Conservation (phyloP, 1,284 basidiomycete species). For the Mycosarcoma maydis region DNA sequence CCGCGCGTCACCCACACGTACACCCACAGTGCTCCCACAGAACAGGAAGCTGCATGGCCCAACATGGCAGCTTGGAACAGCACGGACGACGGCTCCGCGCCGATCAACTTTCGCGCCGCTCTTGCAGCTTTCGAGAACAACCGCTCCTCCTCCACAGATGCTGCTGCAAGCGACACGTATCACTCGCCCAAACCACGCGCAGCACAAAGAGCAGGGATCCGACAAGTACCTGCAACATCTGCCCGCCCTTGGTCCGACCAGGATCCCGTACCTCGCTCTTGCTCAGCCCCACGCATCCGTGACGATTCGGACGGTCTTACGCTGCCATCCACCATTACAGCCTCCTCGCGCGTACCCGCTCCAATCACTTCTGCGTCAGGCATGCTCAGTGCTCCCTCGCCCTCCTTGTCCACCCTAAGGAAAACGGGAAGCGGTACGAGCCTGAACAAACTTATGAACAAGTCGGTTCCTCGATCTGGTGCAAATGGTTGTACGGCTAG, state of each 20-base stretch:
- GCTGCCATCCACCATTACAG: conserved; percentile 8
- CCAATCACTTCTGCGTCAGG: conserved; percentile 22
- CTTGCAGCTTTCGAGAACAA: conserved; percentile 39
- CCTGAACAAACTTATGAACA: conserved; percentile 27
- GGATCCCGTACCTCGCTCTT: conserved; percentile 28
- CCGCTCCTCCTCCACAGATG: background rate
- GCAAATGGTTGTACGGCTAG: background rate
- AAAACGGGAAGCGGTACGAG: conserved; percentile 32
- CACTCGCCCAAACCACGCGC: conserved; percentile 18
- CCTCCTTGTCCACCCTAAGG: conserved; percentile 3
- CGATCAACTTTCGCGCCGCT: conserved; percentile 45
- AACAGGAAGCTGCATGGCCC: background rate
- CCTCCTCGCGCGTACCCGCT: background rate
- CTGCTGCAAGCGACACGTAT: background rate
- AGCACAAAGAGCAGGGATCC: background rate
- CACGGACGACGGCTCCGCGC: conserved; percentile 13
- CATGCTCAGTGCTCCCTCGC: conserved; percentile 23
- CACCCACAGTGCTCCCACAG: background rate
- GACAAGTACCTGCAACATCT: conserved; percentile 16
- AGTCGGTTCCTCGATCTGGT: conserved; percentile 18
- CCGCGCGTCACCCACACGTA: too few species aligned
- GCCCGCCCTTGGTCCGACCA: conserved; percentile 14
- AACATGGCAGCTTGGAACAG: conserved; percentile 11
- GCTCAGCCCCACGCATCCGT: conserved; percentile 29
- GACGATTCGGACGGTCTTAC: conserved; percentile 10